phyloP scores from a whole-genome alignment of 495 filamentous ascomycete species.

The Echria macrotheca region DNA sequence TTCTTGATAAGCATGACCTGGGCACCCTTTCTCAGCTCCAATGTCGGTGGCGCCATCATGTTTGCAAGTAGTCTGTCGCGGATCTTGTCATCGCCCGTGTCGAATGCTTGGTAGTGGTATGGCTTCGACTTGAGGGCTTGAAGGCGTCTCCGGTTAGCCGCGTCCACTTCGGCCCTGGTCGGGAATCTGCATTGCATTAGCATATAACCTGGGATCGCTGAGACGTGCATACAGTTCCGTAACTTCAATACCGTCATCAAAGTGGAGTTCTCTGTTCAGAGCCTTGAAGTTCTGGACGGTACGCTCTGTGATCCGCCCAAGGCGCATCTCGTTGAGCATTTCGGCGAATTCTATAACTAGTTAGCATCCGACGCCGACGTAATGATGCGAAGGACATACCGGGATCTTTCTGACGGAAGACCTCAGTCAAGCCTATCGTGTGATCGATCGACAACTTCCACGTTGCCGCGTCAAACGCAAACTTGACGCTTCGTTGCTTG shows the following conservation, averaged over 20 bases:
- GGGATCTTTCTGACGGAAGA: constrained; percentile 93
- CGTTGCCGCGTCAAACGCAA: constrained; percentile 84
- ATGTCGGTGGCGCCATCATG: constrained; percentile 80
- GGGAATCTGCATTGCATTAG: no score
- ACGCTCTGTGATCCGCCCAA: constrained; percentile 66
- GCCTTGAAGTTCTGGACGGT: constrained; percentile 67
- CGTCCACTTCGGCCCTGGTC: constrained; percentile 83
- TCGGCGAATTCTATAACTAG: constrained; percentile 63
- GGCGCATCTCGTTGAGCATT: constrained; percentile 96
- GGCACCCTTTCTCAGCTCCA: constrained; percentile 82
- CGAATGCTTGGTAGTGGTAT: constrained; percentile 62
- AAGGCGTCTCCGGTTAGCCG: constrained; percentile 74
- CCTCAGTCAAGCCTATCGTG: constrained; percentile 89
- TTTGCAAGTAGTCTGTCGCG: constrained; percentile 77
- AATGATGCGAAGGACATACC: constrained; percentile 38
- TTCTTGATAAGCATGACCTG: constrained; percentile 99
- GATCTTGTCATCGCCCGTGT: constrained; percentile 65
- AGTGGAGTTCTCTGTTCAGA: constrained; percentile 63
- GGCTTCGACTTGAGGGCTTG: constrained; percentile 59
- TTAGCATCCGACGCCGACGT: constrained; percentile 15
- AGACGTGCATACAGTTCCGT: constrained; percentile 85
- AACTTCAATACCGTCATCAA: constrained; percentile 73
- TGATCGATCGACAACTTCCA: constrained; percentile 93
- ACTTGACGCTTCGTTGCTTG: constrained; percentile 64
- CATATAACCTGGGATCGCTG: no score